These are phyloP conservation scores for Apodospora peruviana DNA, from an alignment of 495 filamentous ascomycete species.

Conservation along the genomic window DNA sequence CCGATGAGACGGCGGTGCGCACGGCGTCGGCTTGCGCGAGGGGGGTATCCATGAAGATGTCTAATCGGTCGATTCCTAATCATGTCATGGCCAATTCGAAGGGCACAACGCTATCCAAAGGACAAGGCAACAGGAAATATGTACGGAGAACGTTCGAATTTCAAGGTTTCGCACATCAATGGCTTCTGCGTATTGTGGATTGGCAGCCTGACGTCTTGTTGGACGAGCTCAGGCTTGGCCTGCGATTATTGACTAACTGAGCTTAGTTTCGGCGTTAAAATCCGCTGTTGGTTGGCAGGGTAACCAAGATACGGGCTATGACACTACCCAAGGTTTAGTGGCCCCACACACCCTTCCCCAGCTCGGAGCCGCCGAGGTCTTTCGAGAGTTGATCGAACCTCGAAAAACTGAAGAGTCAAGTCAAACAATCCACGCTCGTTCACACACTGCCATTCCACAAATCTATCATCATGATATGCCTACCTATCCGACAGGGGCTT, in stretches of 20 bases:
- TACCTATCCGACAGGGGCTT: background rate
- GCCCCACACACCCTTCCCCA: no score
- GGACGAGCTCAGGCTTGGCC: no score
- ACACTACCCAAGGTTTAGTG: no score
- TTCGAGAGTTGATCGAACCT: no score
- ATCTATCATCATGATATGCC: background rate
- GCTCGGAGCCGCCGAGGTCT: no score
- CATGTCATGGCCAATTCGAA: conserved; percentile 9
- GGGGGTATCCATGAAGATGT: conserved; percentile 40
- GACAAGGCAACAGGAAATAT: conserved; percentile 2
- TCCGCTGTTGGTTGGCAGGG: conserved; percentile 7
- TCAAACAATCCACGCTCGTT: no score
- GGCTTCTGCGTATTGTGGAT: no score
- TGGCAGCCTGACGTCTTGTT: no score
- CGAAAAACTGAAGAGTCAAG: no score
- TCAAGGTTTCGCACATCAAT: no score
- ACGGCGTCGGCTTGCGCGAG: conserved; percentile 42
- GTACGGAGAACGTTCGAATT: no score
- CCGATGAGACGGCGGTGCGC: conserved; percentile 43
- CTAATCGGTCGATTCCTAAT: conserved; percentile 25
- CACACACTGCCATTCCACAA: no score
- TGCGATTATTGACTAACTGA: conserved; percentile 12
- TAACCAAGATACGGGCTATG: background rate
- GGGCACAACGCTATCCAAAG: conserved; percentile 22
- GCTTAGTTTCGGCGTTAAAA: background rate